Conservation (phyloP, 129 eudicot species). For the Logfia minima region DNA sequence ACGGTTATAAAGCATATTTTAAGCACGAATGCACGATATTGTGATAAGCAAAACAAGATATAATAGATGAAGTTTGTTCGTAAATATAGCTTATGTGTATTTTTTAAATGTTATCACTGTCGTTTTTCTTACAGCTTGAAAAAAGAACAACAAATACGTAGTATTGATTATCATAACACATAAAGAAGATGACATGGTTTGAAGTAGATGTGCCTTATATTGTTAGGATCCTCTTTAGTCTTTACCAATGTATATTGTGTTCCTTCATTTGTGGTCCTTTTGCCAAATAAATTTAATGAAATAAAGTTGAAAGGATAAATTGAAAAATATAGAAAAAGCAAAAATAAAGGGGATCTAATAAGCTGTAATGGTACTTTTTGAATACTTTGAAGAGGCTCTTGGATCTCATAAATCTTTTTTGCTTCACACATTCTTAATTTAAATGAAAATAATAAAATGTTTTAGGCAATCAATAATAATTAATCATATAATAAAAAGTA, state of each 20-base stretch:
- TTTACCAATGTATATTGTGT: slow-evolving; percentile 19
- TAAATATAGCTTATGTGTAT: no score
- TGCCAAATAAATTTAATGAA: slow-evolving; percentile 15
- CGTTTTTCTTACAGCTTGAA: neutral
- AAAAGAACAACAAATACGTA: neutral
- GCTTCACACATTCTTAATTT: slow-evolving; percentile 19
- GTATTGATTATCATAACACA: neutral
- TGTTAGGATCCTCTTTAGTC: slow-evolving; percentile 21
- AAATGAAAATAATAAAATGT: neutral
- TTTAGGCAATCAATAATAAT: no score
- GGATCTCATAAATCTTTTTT: slow-evolving; percentile 32
- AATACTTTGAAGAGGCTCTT: slow-evolving; percentile 34
- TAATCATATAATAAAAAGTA: no score
- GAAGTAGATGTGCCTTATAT: slow-evolving; percentile 17
- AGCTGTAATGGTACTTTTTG: slow-evolving; percentile 34
- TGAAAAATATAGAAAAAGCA: slow-evolving; percentile 28
- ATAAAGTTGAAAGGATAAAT: slow-evolving; percentile 25
- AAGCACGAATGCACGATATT: neutral
- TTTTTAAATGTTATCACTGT: neutral
- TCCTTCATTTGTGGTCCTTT: slow-evolving; percentile 24
- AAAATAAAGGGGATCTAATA: slow-evolving; percentile 33
- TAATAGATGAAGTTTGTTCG: neutral
- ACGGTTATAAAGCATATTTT: no score
- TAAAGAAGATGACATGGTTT: slow-evolving; percentile 12
- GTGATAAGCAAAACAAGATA: neutral